Percentiles rank a stretch among this genome's conserved stretches.
These are phyloP conservation scores for Yamadazyma atmosphaerica DNA, from an alignment of 1,139 yeast genomes.

Conservation along the genomic window DNA sequence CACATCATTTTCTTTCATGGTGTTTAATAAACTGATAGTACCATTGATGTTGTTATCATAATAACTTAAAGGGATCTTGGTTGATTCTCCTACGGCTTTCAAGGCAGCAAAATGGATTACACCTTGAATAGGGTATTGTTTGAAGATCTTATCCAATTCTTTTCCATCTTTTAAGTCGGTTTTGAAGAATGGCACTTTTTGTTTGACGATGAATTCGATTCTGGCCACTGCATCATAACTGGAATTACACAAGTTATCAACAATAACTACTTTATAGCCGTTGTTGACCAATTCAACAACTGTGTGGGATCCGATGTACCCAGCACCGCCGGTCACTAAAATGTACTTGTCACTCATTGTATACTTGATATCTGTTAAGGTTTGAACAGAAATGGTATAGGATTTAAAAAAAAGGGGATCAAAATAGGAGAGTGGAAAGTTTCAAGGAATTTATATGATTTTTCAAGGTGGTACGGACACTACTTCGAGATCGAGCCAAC, in stretches of 20 bases:
- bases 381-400: not conserved
- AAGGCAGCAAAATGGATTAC: slow-evolving; percentile 86
- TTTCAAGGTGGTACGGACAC: not conserved
- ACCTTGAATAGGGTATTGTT: slow-evolving; percentile 51
- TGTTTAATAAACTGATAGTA: slow-evolving; percentile 57
- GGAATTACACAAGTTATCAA: slow-evolving; percentile 71
- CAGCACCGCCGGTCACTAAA: slow-evolving; percentile 85
- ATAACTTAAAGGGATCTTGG: slow-evolving; percentile 67
- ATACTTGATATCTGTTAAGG: not conserved
- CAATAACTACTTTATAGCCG: slow-evolving; percentile 68
- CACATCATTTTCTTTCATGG: slow-evolving; percentile 49
- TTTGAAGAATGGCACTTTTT: slow-evolving; percentile 55
- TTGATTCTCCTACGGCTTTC: slow-evolving; percentile 85
- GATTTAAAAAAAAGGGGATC: no score
- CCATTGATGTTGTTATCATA: slow-evolving; percentile 72
- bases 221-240: slow-evolving; percentile 68
- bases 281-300: slow-evolving; percentile 63
- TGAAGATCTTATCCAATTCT: slow-evolving; percentile 49
- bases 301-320: slow-evolving; percentile 85
- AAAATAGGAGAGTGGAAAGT: slow-evolving; percentile 5
- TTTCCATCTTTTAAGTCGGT: slow-evolving; percentile 59
- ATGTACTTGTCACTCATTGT: slow-evolving; percentile 36
- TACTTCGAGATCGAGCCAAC: not conserved
- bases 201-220: slow-evolving; percentile 54
- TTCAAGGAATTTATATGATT: slow-evolving; percentile 4